A percentile compares a stretch with the other conserved stretches of the same genome.
phyloP scores from a whole-genome alignment of 139 green algal genomes.

The Volvox africanus region DNA sequence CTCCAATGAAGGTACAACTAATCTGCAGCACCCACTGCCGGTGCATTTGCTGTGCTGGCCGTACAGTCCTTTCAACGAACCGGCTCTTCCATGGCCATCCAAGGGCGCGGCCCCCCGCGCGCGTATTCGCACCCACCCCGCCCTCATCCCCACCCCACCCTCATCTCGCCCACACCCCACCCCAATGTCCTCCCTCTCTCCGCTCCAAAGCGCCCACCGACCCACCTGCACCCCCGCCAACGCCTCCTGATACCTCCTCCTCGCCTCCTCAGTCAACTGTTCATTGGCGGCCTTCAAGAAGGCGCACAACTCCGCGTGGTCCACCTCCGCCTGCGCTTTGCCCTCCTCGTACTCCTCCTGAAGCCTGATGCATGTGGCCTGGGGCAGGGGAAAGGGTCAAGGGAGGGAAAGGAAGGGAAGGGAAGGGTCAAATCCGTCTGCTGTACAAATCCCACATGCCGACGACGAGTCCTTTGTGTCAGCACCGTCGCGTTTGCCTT shows the following conservation, averaged over 20 bases:
- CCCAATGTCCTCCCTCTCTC: neutral
- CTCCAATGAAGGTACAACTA: too few relatives aligned
- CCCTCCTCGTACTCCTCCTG: conserved; percentile 51
- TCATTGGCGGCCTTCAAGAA: conserved; percentile 59
- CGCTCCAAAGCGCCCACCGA: neutral
- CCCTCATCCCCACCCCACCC: too few relatives aligned
- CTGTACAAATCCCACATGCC: neutral
- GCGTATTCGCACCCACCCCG: too few relatives aligned
- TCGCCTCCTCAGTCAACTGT: conserved; percentile 51
- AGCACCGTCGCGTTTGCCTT: neutral
- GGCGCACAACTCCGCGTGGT: conserved; percentile 54
- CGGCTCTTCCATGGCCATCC: too few relatives aligned
- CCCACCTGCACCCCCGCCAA: conserved; percentile 39
- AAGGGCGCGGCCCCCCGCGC: too few relatives aligned
- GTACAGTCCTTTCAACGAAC: too few relatives aligned
- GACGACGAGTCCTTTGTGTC: neutral
- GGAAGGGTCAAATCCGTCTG: neutral
- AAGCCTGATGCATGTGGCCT: conserved; percentile 55
- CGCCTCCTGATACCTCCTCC: conserved; percentile 49
- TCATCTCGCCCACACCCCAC: neutral
- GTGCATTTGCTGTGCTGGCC: too few relatives aligned
- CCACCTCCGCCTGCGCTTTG: conserved; percentile 30
- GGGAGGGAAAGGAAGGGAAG: neutral
- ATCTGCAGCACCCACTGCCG: too few relatives aligned
- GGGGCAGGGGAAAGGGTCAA: neutral